Evolutionary conservation across 129 eudicot species (phyloP).

Genomic region (Dittrichia graveolens): DNA sequence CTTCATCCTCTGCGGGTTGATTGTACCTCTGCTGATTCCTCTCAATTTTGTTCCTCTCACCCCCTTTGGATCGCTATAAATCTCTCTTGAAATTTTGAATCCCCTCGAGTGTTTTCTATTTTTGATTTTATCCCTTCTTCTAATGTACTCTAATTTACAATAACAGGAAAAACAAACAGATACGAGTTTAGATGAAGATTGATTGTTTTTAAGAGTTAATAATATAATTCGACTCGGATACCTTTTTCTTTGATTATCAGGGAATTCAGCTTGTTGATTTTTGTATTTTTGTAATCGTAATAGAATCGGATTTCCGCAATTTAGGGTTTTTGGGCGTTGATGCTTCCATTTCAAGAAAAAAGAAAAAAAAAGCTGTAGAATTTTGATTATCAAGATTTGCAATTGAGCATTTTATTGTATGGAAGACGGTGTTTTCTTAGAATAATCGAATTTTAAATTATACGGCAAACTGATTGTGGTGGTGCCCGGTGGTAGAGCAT

Average conservation of each 20-base stretch:
- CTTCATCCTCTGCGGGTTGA: constrained; percentile 60
- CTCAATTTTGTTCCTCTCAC: constrained; percentile 18
- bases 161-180: constrained; percentile 1
- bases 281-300: neutral
- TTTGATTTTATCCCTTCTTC: neutral
- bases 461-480: constrained; percentile 12
- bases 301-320: constrained; percentile 12
- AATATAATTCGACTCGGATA: neutral
- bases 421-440: constrained; percentile 5
- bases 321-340: constrained; percentile 16
- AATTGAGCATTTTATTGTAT: constrained; percentile 22
- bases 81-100: constrained; percentile 2
- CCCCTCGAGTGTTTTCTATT: neutral
- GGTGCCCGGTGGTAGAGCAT: constrained; percentile 47
- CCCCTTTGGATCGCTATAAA: constrained; percentile 28
- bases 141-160: neutral
- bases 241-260: neutral
- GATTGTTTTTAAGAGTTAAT: neutral
- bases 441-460: constrained; percentile 8
- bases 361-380: neutral
- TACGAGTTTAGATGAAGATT: constrained; percentile 9
- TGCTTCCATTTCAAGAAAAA: neutral
- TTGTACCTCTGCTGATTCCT: constrained; percentile 14
- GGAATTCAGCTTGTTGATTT: constrained; percentile 14
- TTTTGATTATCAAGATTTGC: neutral